Conservation (phyloP, 495 filamentous ascomycete species). For the Penicillium bovifimosum region DNA sequence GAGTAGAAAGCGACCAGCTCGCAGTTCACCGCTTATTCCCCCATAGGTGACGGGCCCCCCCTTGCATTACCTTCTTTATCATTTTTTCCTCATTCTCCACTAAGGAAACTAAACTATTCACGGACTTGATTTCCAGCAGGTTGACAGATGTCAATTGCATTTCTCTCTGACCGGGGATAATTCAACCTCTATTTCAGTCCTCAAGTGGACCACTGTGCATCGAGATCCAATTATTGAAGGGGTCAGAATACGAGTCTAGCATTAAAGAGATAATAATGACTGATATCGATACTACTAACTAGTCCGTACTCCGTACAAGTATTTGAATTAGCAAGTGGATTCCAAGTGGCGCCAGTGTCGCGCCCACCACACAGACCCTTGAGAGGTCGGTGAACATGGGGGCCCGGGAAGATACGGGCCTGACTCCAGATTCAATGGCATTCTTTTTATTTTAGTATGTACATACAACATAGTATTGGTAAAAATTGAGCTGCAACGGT, state of each 20-base stretch:
- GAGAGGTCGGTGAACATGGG: slow-evolving; percentile 10
- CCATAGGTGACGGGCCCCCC: not conserved
- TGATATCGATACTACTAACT: not conserved
- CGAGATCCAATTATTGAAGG: not conserved
- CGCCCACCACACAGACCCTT: slow-evolving; percentile 10
- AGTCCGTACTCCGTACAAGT: not conserved
- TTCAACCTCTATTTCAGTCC: not conserved
- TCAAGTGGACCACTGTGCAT: slow-evolving; percentile 1
- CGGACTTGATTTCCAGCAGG: not conserved
- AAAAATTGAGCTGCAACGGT: not conserved
- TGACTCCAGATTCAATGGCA: not conserved
- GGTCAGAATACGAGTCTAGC: not conserved
- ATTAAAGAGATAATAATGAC: not conserved
- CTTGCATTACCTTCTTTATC: not conserved
- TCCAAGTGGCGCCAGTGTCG: not conserved
- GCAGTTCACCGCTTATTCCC: slow-evolving; percentile 3
- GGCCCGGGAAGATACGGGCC: slow-evolving; percentile 7
- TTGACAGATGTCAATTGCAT: slow-evolving; percentile 7
- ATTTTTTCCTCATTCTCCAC: not conserved
- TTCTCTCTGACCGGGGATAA: not conserved
- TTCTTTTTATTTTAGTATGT: not conserved
- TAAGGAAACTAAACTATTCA: not conserved
- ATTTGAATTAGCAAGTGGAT: slow-evolving; percentile 4
- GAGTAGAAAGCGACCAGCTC: not conserved
- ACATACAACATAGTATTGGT: too few relatives aligned